Percentiles rank a stretch among this genome's conserved stretches.
Conservation (phyloP, 1,139 yeast genomes). For the Scheffersomyces lignicola region DNA sequence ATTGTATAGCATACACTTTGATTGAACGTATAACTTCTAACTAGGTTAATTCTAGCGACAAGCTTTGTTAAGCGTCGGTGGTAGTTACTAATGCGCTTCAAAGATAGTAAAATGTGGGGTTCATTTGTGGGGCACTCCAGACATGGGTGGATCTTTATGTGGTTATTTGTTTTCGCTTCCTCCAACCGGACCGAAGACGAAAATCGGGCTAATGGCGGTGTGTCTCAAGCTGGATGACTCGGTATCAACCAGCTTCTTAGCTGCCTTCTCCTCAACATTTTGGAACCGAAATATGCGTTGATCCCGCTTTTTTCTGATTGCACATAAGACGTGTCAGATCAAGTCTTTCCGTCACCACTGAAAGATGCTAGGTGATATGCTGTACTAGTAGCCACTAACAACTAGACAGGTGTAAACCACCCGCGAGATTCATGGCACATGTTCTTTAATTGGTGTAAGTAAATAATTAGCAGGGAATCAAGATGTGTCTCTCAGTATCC, state of each 20-base stretch:
- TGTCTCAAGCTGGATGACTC: conserved; percentile 41
- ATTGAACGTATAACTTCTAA: too few species aligned
- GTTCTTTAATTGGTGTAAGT: conserved; percentile 21
- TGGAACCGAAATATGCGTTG: conserved; percentile 50
- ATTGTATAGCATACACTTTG: too few species aligned
- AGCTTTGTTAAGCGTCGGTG: too few species aligned
- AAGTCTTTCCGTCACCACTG: conserved; percentile 20
- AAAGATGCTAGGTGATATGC: conserved; percentile 13
- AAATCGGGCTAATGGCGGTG: conserved; percentile 45
- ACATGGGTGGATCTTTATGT: too few species aligned
- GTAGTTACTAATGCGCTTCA: too few species aligned
- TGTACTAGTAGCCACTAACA: conserved; percentile 18
- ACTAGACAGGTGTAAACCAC: conserved; percentile 28
- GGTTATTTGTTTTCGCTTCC: too few species aligned
- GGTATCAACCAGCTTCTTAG: conserved; percentile 42
- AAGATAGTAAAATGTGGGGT: too few species aligned
- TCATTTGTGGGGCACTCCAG: too few species aligned
- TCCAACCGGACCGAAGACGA: conserved; percentile 51
- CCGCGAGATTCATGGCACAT: conserved; percentile 24
- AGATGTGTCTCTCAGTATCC: conserved; percentile 24
- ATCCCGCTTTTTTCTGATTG: conserved; percentile 17
- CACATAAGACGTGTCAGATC: conserved; percentile 17
- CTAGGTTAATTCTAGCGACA: too few species aligned
- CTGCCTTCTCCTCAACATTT: conserved; percentile 51
- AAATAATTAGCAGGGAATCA: conserved; percentile 30